Conservation (phyloP, 169 alveolate genomes). For the Amoebophrya sp. region DNA sequence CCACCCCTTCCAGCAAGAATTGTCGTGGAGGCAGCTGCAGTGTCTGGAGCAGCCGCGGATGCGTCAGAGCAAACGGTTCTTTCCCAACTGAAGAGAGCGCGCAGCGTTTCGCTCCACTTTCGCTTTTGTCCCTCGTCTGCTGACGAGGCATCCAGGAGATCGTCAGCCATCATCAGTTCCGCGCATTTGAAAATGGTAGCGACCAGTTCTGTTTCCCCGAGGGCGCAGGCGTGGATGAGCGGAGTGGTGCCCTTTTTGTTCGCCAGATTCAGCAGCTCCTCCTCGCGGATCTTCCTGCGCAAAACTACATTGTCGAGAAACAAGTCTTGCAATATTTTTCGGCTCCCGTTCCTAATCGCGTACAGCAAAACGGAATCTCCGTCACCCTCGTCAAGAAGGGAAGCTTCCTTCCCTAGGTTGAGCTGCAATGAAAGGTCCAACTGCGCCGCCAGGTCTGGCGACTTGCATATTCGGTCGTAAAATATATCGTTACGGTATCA, state of each 20-base stretch:
- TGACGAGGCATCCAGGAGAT: too few relatives aligned
- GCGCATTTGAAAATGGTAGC: neutral
- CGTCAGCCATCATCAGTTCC: neutral
- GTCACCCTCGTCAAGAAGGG: neutral
- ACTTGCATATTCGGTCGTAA: too few relatives aligned
- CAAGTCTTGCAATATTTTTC: neutral
- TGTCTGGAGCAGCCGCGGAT: too few relatives aligned
- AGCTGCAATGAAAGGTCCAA: neutral
- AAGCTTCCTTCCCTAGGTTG: neutral
- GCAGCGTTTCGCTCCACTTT: too few relatives aligned
- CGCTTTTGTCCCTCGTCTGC: too few relatives aligned
- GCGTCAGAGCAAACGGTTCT: too few relatives aligned
- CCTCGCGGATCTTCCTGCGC: neutral
- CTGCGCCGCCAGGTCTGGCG: neutral
- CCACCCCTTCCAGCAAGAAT: too few relatives aligned
- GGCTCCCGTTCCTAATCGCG: neutral
- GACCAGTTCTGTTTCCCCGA: neutral
- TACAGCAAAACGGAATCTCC: neutral
- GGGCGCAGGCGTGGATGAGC: constrained; percentile 1
- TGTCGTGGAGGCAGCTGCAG: too few relatives aligned
- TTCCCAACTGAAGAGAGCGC: too few relatives aligned
- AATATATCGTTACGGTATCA: too few relatives aligned
- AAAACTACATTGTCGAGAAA: neutral
- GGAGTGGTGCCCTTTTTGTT: constrained; percentile 7
- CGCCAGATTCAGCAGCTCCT: neutral